Evolutionary conservation across 441 rosid species (phyloP).

Genomic region (Flueggea neowawraea): DNA sequence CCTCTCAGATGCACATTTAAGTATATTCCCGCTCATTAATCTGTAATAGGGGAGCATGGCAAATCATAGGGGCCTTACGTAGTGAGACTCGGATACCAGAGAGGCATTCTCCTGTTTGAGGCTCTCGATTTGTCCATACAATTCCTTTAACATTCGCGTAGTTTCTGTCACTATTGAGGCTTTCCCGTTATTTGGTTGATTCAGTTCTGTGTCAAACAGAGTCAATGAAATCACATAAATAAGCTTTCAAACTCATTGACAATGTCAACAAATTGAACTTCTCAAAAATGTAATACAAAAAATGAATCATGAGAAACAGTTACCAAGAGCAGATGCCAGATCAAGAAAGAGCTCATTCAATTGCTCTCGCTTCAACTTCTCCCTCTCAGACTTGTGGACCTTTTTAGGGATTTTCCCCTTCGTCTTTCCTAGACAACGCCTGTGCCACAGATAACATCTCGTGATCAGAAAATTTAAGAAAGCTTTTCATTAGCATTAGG

Average conservation of each 20-base stretch:
- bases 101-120: slow-evolving; percentile 66
- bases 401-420: slow-evolving; percentile 67
- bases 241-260: neutral
- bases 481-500: too few relatives aligned
- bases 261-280: slow-evolving; percentile 3
- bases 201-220: slow-evolving; percentile 45
- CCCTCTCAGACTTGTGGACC: slow-evolving; percentile 84
- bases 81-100: slow-evolving; percentile 71
- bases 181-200: slow-evolving; percentile 75
- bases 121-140: slow-evolving; percentile 56
- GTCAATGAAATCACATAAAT: slow-evolving; percentile 9
- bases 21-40: too few relatives aligned
- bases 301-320: neutral
- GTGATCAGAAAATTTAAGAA: too few relatives aligned
- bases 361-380: slow-evolving; percentile 94
- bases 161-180: slow-evolving; percentile 74
- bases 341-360: slow-evolving; percentile 85
- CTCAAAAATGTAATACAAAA: too few relatives aligned
- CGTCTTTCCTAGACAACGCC: slow-evolving; percentile 42
- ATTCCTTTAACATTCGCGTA: slow-evolving; percentile 66
- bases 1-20: too few relatives aligned
- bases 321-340: slow-evolving; percentile 79
- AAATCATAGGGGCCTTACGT: slow-evolving; percentile 41
- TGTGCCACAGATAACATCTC: slow-evolving; percentile 20
- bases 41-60: neutral